phyloP scores from a whole-genome alignment of 2,329 filamentous ascomycete genomes.

The Macrophomina tecta region DNA sequence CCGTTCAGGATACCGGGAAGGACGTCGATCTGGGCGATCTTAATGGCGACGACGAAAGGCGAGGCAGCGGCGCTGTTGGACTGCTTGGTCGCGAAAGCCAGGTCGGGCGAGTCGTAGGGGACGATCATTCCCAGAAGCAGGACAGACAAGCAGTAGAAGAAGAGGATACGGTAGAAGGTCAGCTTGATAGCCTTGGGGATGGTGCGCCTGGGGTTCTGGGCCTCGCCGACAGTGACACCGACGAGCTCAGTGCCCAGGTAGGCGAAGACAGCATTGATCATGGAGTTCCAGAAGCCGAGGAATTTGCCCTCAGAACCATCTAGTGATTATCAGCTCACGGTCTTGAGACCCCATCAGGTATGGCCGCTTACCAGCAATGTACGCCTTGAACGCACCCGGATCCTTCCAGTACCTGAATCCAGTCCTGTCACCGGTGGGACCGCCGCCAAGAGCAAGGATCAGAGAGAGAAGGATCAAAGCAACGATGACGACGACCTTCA shows the following conservation, averaged over 20 bases:
- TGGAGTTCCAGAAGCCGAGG: constrained; percentile 66
- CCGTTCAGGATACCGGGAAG: constrained; percentile 74
- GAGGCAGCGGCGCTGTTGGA: constrained; percentile 65
- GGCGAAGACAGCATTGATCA: constrained; percentile 79
- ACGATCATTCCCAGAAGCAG: constrained; percentile 79
- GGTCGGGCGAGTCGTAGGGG: constrained; percentile 68
- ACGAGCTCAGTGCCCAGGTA: constrained; percentile 77
- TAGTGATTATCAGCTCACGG: constrained; percentile 6
- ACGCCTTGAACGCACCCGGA: constrained; percentile 52
- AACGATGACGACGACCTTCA: constrained; percentile 55
- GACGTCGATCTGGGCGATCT: constrained; percentile 64
- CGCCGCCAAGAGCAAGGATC: constrained; percentile 51
- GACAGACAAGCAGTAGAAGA: constrained; percentile 79
- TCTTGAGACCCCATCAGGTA: neutral
- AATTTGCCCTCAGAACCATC: constrained; percentile 47
- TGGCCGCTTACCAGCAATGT: constrained; percentile 37
- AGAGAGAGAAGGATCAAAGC: constrained; percentile 54
- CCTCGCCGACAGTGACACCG: constrained; percentile 79
- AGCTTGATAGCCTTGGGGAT: constrained; percentile 80
- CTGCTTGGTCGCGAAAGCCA: constrained; percentile 63
- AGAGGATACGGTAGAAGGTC: constrained; percentile 80
- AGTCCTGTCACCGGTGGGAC: constrained; percentile 46
- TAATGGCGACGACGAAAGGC: constrained; percentile 78
- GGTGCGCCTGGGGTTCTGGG: constrained; percentile 77
- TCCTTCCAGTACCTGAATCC: constrained; percentile 54